These are phyloP conservation scores for Tetraselmis chui DNA, from an alignment of 139 green algal species.

Conservation along the genomic window DNA sequence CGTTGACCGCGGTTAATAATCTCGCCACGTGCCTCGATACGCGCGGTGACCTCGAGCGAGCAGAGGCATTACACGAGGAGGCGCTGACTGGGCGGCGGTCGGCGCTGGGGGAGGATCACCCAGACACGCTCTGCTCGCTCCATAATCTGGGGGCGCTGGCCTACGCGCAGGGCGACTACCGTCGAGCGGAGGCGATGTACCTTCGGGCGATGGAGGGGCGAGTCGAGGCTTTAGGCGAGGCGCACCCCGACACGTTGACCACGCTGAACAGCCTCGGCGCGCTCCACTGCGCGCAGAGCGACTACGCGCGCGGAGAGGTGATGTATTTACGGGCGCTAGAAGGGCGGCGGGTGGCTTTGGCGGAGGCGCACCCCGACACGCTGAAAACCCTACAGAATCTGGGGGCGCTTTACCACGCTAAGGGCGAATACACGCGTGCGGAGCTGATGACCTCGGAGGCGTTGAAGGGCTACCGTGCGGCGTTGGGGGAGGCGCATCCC, in stretches of 20 bases:
- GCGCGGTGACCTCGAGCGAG: not conserved
- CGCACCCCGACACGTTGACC: constrained; percentile 10
- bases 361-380: constrained; percentile 13
- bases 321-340: constrained; percentile 8
- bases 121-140: constrained; percentile 5
- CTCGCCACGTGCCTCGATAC: not conserved
- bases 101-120: constrained; percentile 8
- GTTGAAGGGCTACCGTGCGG: not conserved
- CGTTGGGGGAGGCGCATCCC: not conserved
- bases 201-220: constrained; percentile 11
- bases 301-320: constrained; percentile 4
- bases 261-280: constrained; percentile 9
- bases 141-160: constrained; percentile 3
- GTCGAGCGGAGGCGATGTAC: constrained; percentile 17
- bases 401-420: not conserved
- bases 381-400: not conserved
- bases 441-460: not conserved
- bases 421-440: not conserved
- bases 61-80: not conserved
- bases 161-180: constrained; percentile 1
- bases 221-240: constrained; percentile 10
- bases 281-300: constrained; percentile 4
- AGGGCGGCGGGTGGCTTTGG: constrained; percentile 1
- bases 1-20: not conserved
- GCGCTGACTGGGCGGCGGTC: not conserved